Percentiles rank a stretch among this genome's conserved stretches.
Evolutionary conservation across 345 rosid species (phyloP).

Genomic region (Chamaenerion angustifolium): DNA sequence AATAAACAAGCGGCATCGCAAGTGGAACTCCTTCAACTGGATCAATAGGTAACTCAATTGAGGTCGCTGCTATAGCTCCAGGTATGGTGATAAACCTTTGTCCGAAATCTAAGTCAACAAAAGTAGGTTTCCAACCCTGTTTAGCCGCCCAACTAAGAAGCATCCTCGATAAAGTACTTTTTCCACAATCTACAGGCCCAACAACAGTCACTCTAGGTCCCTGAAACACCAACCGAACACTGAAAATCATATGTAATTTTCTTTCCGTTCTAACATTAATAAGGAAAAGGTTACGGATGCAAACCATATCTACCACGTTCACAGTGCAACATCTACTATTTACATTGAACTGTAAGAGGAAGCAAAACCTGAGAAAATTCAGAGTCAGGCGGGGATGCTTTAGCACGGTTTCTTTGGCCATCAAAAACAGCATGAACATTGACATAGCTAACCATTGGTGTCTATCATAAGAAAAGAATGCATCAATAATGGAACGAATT

Average conservation of each 20-base stretch:
- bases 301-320: neutral
- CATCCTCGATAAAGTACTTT: constrained; percentile 81
- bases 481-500: constrained; percentile 1
- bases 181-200: constrained; percentile 89
- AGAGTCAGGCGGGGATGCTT: constrained; percentile 42
- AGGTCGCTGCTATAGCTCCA: constrained; percentile 80
- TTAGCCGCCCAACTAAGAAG: constrained; percentile 98
- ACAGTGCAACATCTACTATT: neutral
- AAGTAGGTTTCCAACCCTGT: constrained; percentile 81
- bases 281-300: neutral
- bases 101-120: constrained; percentile 82
- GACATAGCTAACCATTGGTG: constrained; percentile 91
- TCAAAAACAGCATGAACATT: constrained; percentile 76
- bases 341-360: no score
- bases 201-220: constrained; percentile 87
- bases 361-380: constrained; percentile 58
- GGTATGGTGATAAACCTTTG: constrained; percentile 86
- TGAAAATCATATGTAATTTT: neutral
- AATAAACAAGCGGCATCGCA: constrained; percentile 82
- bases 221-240: constrained; percentile 18
- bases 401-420: constrained; percentile 54
- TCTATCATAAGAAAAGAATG: constrained; percentile 22
- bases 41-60: constrained; percentile 86
- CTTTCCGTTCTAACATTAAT: neutral
- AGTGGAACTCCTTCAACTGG: constrained; percentile 88